Evolutionary conservation across 352 stramenopile genomes (phyloP).

Genomic region (Globisporangium paddicum): DNA sequence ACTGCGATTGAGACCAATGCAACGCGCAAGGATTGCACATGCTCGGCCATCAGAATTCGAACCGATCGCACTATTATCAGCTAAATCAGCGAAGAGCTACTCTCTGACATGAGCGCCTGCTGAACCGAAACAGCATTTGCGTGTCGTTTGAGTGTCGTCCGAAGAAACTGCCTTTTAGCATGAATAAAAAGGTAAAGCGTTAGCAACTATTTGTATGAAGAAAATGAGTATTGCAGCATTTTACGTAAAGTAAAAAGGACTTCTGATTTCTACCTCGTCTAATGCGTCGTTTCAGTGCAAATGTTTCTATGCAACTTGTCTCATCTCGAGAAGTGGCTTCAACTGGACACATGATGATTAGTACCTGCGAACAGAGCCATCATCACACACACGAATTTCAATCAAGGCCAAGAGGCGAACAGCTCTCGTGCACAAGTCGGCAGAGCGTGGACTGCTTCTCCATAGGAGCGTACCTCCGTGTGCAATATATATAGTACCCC

Average conservation of each 20-base stretch:
- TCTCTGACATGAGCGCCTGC: not conserved
- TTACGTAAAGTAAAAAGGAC: not conserved
- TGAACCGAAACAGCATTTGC: slow-evolving; percentile 1
- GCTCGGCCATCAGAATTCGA: not conserved
- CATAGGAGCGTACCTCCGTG: too few relatives aligned
- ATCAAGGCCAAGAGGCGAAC: too few relatives aligned
- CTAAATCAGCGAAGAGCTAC: not conserved
- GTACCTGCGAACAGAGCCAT: not conserved
- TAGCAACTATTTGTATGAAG: not conserved
- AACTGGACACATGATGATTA: slow-evolving; percentile 6
- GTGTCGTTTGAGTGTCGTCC: not conserved
- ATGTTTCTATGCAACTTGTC: slow-evolving; percentile 4
- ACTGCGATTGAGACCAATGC: not conserved
- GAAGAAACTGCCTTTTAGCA: not conserved
- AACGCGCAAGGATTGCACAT: not conserved
- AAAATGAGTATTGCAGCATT: not conserved
- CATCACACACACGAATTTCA: not conserved
- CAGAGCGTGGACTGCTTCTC: too few relatives aligned
- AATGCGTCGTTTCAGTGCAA: slow-evolving; percentile 2
- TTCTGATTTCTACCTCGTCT: not conserved
- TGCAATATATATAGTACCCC: too few relatives aligned
- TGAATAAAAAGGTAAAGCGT: not conserved
- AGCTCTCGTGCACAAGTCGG: too few relatives aligned
- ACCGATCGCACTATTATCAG: not conserved
- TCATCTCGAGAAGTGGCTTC: slow-evolving; percentile 11